phyloP scores from a whole-genome alignment of 2,329 filamentous ascomycete genomes.

The Cercospora beticola region DNA sequence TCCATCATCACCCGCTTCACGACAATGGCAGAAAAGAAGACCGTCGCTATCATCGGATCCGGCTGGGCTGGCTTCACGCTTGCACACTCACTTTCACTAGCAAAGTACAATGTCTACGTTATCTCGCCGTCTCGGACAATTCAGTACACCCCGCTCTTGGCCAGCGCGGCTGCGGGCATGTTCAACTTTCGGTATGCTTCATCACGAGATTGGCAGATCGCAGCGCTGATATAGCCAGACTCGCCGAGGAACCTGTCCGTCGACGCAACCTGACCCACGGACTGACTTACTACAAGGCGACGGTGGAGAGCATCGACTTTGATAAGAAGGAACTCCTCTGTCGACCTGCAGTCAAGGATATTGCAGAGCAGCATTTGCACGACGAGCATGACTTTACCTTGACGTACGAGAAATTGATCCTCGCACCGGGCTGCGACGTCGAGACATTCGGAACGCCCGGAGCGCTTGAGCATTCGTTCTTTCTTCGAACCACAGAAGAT shows the following conservation, averaged over 20 bases:
- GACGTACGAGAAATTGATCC: conserved; percentile 45
- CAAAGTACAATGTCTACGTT: conserved; percentile 43
- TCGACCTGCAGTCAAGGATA: conserved; percentile 35
- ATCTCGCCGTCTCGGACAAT: conserved; percentile 47
- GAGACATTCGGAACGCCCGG: conserved; percentile 46
- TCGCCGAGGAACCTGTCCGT: conserved; percentile 48
- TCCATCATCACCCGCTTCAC: background rate
- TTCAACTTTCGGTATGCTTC: conserved; percentile 41
- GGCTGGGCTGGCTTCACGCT: conserved; percentile 42
- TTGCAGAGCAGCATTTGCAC: conserved; percentile 34
- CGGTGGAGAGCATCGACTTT: conserved; percentile 43
- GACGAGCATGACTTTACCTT: conserved; percentile 38
- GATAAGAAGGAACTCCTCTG: conserved; percentile 38
- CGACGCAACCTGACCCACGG: conserved; percentile 32
- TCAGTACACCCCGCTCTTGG: conserved; percentile 48
- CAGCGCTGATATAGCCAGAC: conserved; percentile 2
- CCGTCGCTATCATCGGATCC: conserved; percentile 38
- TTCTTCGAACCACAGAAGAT: conserved; percentile 41
- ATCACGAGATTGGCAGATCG: background rate
- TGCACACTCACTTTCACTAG: conserved; percentile 38
- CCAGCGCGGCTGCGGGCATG: conserved; percentile 47
- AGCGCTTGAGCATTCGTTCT: conserved; percentile 42
- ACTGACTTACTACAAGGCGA: conserved; percentile 41
- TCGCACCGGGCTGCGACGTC: conserved; percentile 46
- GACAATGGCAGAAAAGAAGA: conserved; percentile 14